Conservation (phyloP, 164 flowering plant species). For the Umbilicus rupestris region DNA sequence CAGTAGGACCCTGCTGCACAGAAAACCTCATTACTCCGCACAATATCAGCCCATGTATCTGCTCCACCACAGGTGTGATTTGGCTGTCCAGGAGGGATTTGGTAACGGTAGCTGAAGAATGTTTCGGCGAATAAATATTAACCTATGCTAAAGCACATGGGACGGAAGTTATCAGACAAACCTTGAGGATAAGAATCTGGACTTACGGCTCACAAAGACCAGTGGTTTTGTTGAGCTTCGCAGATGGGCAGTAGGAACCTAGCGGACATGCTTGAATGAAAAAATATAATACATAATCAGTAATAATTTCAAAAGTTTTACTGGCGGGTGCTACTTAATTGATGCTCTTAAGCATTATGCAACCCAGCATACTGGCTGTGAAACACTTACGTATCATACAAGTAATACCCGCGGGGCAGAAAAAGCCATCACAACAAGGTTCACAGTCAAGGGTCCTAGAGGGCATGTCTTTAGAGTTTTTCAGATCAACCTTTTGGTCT, state of each 20-base stretch:
- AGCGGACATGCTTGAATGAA: constrained; percentile 74
- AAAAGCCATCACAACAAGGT: constrained; percentile 91
- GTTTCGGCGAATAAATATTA: constrained; percentile 23
- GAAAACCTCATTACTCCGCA: constrained; percentile 55
- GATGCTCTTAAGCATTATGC: too few species aligned
- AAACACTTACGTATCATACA: constrained; percentile 94
- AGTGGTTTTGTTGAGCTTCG: constrained; percentile 57
- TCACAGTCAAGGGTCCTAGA: constrained; percentile 40
- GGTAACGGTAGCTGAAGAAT: constrained; percentile 68
- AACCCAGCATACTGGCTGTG: background rate
- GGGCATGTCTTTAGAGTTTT: constrained; percentile 40
- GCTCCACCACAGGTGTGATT: constrained; percentile 93
- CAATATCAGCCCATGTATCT: constrained; percentile 79
- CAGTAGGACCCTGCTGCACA: constrained; percentile 93
- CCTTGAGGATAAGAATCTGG: constrained; percentile 12
- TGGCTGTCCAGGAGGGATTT: constrained; percentile 60
- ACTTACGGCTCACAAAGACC: constrained; percentile 97
- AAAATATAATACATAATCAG: background rate
- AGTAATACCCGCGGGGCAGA: constrained; percentile 84
- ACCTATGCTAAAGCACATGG: constrained; percentile 15
- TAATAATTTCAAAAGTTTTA: background rate
- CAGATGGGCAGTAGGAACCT: constrained; percentile 83
- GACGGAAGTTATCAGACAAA: background rate
- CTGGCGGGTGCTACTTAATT: background rate
- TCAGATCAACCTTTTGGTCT: constrained; percentile 37